Evolutionary conservation across 495 filamentous ascomycete species (phyloP).

Genomic region (Hyaloscypha finlandica): DNA sequence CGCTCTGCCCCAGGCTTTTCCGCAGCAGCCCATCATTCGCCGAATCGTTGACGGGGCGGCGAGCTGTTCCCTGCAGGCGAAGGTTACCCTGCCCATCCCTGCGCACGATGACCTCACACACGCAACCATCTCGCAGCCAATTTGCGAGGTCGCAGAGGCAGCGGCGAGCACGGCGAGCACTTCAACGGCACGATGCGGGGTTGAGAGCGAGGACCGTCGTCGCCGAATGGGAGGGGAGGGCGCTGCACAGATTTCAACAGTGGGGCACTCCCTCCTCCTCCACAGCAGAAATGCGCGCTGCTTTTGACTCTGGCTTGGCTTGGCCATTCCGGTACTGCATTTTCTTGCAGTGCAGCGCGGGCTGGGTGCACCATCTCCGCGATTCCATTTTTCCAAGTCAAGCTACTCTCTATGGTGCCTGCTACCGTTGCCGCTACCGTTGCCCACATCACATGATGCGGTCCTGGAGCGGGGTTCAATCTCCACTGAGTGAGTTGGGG

Average conservation of each 20-base stretch:
- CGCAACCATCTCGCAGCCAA: neutral
- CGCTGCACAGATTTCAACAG: neutral
- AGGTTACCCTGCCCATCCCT: neutral
- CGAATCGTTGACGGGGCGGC: slow-evolving; percentile 2
- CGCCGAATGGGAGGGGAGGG: neutral
- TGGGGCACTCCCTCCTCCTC: neutral
- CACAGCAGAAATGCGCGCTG: slow-evolving; percentile 1
- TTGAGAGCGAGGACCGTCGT: neutral
- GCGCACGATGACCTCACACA: slow-evolving; percentile 1
- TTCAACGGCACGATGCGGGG: neutral
- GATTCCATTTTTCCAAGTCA: slow-evolving; percentile 4
- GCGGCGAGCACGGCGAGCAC: neutral
- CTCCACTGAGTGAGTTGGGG: neutral
- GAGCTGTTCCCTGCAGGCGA: neutral
- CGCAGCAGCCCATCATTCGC: neutral
- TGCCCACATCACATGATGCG: neutral
- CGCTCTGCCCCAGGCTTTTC: neutral
- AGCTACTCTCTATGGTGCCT: too few relatives aligned
- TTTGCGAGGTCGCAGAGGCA: neutral
- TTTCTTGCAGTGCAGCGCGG: neutral
- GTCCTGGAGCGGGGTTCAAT: neutral
- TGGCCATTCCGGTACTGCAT: too few relatives aligned
- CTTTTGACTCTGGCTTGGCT: neutral
- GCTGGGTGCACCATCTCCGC: slow-evolving; percentile 3
- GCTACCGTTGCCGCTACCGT: too few relatives aligned